Conservation (phyloP, 2,329 filamentous ascomycete species). For the Aspergillus vadensis region DNA sequence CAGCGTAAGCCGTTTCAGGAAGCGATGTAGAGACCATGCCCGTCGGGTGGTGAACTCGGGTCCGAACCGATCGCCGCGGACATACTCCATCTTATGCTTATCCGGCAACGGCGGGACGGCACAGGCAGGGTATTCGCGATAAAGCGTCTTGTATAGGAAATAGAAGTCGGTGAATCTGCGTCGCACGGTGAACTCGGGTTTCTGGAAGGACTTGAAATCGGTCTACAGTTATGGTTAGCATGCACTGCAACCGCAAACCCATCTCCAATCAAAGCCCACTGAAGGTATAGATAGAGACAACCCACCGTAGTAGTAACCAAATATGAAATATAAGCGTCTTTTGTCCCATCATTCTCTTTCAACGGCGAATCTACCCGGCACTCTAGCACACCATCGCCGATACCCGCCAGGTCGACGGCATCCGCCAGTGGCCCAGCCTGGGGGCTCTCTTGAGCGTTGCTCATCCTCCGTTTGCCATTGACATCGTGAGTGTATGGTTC, state of each 20-base stretch:
- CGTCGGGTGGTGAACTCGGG: constrained; percentile 86
- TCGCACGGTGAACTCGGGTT: constrained; percentile 74
- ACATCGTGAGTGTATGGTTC: constrained; percentile 39
- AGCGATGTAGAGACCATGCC: constrained; percentile 87
- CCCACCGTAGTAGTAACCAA: constrained; percentile 84
- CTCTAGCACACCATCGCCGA: constrained; percentile 73
- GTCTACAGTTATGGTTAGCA: constrained; percentile 59
- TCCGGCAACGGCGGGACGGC: constrained; percentile 94
- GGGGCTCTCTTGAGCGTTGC: constrained; percentile 47
- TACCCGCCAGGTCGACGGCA: constrained; percentile 63
- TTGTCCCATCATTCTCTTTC: constrained; percentile 95
- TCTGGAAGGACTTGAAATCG: constrained; percentile 91
- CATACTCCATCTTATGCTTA: constrained; percentile 99
- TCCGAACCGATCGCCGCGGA: constrained; percentile 92
- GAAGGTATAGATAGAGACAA: constrained; percentile 13
- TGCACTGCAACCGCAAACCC: no score
- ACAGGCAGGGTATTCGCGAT: constrained; percentile 83
- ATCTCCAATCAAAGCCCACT: background rate
- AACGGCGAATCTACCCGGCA: constrained; percentile 80
- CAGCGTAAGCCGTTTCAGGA: constrained; percentile 80
- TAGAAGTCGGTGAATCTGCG: constrained; percentile 97
- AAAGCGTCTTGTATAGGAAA: constrained; percentile 90
- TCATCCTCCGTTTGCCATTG: constrained; percentile 54
- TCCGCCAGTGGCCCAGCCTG: constrained; percentile 55
- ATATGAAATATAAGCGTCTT: constrained; percentile 96